phyloP scores from a whole-genome alignment of 352 stramenopile genomes.

The Phytophthora hibernalis region DNA sequence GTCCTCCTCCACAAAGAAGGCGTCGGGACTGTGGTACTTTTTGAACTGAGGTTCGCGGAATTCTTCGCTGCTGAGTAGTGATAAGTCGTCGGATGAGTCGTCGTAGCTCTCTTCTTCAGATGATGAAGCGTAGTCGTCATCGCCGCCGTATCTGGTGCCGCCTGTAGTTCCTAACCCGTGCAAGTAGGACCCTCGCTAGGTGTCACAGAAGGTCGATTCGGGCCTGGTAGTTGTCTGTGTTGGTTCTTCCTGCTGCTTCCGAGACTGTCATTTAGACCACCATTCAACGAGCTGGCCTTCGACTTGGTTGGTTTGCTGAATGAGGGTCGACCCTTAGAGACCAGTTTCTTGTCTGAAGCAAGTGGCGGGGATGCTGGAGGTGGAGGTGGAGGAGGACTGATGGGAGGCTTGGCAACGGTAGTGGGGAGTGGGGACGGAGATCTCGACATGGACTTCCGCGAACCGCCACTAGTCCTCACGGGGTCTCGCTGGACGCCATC shows the following conservation, averaged over 20 bases:
- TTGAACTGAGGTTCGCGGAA: conserved; percentile 38
- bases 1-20: conserved; percentile 54
- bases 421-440: conserved; percentile 28
- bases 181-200: conserved; percentile 32
- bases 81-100: conserved; percentile 44
- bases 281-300: conserved; percentile 9
- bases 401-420: conserved; percentile 14
- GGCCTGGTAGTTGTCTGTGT: background rate
- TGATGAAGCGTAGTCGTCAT: conserved; percentile 40
- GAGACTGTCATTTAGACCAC: conserved; percentile 21
- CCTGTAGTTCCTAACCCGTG: conserved; percentile 40
- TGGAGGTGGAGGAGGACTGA: conserved; percentile 27
- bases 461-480: conserved; percentile 31
- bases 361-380: conserved; percentile 8
- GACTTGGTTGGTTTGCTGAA: conserved; percentile 12
- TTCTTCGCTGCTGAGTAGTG: conserved; percentile 41
- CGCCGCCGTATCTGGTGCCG: conserved; percentile 28
- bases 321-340: conserved; percentile 18
- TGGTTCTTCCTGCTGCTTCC: conserved; percentile 18
- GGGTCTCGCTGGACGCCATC: conserved; percentile 73
- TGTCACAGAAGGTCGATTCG: conserved; percentile 20
- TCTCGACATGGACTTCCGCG: conserved; percentile 40
- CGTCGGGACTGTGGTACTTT: conserved; percentile 28
- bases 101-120: conserved; percentile 49
- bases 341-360: conserved; percentile 13